phyloP scores from a whole-genome alignment of 2,329 filamentous ascomycete species.

The Fusarium setosum region DNA sequence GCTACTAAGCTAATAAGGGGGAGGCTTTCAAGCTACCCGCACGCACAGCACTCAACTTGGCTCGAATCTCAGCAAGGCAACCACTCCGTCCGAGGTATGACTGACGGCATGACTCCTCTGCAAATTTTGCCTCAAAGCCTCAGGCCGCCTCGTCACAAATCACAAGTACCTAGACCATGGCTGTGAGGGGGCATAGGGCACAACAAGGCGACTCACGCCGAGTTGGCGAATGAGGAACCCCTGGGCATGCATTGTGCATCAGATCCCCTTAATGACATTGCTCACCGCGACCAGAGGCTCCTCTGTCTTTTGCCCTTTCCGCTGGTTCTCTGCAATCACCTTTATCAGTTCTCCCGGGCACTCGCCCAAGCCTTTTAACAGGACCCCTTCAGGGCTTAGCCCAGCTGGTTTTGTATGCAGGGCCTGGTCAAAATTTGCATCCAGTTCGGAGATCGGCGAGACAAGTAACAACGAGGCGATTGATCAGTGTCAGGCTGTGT shows the following conservation, averaged over 20 bases:
- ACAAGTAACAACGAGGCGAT: conserved; percentile 16
- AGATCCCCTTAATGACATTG: neutral
- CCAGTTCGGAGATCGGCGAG: neutral
- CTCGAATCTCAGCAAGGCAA: conserved; percentile 13
- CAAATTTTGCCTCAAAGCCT: conserved; percentile 6
- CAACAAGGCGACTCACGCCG: conserved; percentile 19
- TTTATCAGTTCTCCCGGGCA: neutral
- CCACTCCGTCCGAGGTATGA: conserved; percentile 8
- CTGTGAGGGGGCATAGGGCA: conserved; percentile 19
- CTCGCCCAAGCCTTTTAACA: neutral
- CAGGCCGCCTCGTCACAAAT: conserved; percentile 18
- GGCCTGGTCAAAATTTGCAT: neutral
- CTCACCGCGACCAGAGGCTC: neutral
- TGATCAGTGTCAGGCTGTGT: conserved; percentile 40
- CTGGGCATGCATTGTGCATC: conserved; percentile 17
- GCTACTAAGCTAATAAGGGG: no score
- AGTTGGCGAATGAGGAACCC: conserved; percentile 20
- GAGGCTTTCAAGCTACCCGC: no score
- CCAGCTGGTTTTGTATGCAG: neutral
- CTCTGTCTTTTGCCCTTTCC: neutral
- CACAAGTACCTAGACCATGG: conserved; percentile 15
- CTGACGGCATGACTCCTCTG: conserved; percentile 12
- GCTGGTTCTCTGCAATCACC: conserved; percentile 3
- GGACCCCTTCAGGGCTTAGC: neutral
- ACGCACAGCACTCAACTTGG: conserved; percentile 1